Conservation (phyloP, 768 basidiomycete genomes). For the Termitomyces sp. region DNA sequence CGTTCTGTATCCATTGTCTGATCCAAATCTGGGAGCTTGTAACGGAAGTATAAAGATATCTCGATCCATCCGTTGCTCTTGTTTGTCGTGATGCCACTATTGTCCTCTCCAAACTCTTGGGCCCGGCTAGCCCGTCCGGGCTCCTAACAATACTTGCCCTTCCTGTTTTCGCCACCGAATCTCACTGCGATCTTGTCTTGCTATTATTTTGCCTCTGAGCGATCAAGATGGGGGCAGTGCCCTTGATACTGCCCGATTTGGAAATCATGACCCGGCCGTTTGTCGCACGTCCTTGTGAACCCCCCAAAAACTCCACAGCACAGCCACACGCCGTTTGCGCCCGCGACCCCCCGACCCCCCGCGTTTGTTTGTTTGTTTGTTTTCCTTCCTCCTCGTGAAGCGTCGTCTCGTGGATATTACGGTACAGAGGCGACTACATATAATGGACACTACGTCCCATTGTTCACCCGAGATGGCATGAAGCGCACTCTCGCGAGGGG, state of each 20-base stretch:
- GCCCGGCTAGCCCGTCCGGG: constrained; percentile 30
- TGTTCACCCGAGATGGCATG: too few species aligned
- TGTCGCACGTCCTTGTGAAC: not conserved
- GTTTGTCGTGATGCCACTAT: constrained; percentile 29
- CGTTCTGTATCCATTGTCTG: constrained; percentile 22
- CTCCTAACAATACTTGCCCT: constrained; percentile 17
- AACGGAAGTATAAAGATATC: constrained; percentile 18
- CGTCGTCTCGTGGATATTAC: too few species aligned
- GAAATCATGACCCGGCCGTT: constrained; percentile 28
- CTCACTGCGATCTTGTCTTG: too few species aligned
- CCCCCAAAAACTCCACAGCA: too few species aligned
- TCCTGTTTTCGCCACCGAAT: too few species aligned
- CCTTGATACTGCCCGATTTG: constrained; percentile 29
- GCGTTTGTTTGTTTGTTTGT: too few species aligned
- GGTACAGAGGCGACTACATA: too few species aligned
- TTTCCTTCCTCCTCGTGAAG: too few species aligned
- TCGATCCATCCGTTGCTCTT: constrained; percentile 31
- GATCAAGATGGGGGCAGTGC: constrained; percentile 14
- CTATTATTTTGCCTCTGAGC: not conserved
- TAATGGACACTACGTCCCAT: too few species aligned
- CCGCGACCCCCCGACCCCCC: too few species aligned
- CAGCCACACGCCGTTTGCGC: too few species aligned
- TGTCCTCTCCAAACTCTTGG: constrained; percentile 28
- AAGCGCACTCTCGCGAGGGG: too few species aligned
- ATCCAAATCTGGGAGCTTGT: constrained; percentile 21